Evolutionary conservation across 768 basidiomycete genomes (phyloP).

Genomic region (Panellus pusillus): DNA sequence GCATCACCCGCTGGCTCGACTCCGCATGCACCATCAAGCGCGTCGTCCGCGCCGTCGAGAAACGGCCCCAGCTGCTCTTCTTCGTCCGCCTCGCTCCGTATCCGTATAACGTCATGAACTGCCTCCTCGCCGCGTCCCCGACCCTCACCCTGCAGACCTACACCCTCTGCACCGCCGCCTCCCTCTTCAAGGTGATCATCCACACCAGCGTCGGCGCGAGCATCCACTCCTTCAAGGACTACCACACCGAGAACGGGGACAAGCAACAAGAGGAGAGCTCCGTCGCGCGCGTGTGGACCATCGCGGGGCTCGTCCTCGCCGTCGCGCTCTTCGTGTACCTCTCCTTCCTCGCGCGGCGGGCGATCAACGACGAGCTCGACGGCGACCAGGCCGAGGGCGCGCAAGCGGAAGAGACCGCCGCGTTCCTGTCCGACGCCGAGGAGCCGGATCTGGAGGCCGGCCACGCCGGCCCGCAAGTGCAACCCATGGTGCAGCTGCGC

Average conservation of each 20-base stretch:
- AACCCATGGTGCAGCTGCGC: conserved; percentile 37
- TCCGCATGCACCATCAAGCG: conserved; percentile 72
- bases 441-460: conserved; percentile 33
- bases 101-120: conserved; percentile 95
- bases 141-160: conserved; percentile 79
- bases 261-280: conserved; percentile 47
- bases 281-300: conserved; percentile 62
- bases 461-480: neutral
- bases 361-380: conserved; percentile 52
- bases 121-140: conserved; percentile 85
- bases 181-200: conserved; percentile 86
- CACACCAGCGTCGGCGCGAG: conserved; percentile 88
- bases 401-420: conserved; percentile 50
- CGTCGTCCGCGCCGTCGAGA: conserved; percentile 84
- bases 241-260: conserved; percentile 45
- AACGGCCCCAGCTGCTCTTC: conserved; percentile 84
- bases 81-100: conserved; percentile 91
- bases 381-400: conserved; percentile 32
- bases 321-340: conserved; percentile 78
- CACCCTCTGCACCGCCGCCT: conserved; percentile 75
- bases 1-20: conserved; percentile 71
- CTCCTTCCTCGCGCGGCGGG: conserved; percentile 72
- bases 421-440: conserved; percentile 45
- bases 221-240: conserved; percentile 80
- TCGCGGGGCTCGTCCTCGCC: conserved; percentile 69